Base-by-base conservation (phyloP, 31 red algal species). In the Asparagopsis taxiformis region DNA sequence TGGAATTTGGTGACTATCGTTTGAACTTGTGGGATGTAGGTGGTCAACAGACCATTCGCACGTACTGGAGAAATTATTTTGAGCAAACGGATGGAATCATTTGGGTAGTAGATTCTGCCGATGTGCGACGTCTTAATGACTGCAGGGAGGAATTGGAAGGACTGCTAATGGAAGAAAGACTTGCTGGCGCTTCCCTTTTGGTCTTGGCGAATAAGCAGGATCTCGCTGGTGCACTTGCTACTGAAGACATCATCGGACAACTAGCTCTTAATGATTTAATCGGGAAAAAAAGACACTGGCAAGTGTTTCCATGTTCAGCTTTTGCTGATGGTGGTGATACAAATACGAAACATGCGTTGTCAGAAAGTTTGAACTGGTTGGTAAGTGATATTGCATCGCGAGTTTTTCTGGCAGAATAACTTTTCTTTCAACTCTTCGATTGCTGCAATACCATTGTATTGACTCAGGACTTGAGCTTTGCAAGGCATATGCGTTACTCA, bases 51-150 rank as follows among this genome's bases (percentile, higher is more conserved):
- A 86, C 91, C 9, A 91, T 99, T 35, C 91, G 96, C 17, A 57
- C 96, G 3, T 99, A 95, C 52, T 99, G 96, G 96, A 52, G 85
- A 57, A 99, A 99, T 75, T 99, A 99, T 46, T 99, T 99, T 84
- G 96, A 99, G 55, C 70, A 81, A 50, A 99, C 96, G 1, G 96
- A 99, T 65, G 96, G 85, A 25, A 74, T 99, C 26, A 78, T 99
- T 3, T 99, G 92, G 88, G 96, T 99, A 4, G 87, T 99, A 0
- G 96, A 99, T 64, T 85, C 85, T 13, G 87, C 96, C 1, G 91
- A 94, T 70, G 66, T 73, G 17, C 31, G 31, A 1, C 80, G 96
- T 2, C 51, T 94, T 41, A 68, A 37, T 4, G 67, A 77, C 32
- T 85, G 92, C 58, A 37, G 88, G 34, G 21, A 22, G 51, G 91